Base-by-base conservation (phyloP, 176 grass and related monocot species). In the Rhynchospora pubera region DNA sequence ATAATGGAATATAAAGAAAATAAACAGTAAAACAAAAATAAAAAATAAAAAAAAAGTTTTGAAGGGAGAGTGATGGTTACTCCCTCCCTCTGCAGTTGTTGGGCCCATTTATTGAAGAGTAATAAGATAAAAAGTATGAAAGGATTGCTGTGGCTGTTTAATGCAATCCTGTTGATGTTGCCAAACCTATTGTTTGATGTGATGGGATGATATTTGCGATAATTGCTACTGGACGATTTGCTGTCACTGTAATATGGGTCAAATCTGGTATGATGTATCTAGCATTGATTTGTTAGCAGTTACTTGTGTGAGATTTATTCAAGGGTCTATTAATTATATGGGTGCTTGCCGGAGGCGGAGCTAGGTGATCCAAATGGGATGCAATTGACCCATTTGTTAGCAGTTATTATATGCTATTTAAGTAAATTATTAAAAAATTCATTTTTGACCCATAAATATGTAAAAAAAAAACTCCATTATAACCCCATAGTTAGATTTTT, bases 141-240 rank as follows among this genome's bases (percentile, higher is more conserved):
- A 45, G 22, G 26, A 51, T 53, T 52, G 47, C 68, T 21, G 44
- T 45, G 68, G n/a, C 44, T 52, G 47, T 75, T 75, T 16, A 28
- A 75, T 51, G 47, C 28, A 74, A 75, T 24, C 47, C 46, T 75
- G 70, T 50, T 75, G 70, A 73, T 23, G 69, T 51, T 73, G 69
- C 69, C 69, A 75, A 75, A 75, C 70, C 70, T 26, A 75, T 76
- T 30, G 21, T 76, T 76, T 76, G 22, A 76, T 15, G 22, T 22
- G 71, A 73, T 57, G 1, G 15, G 15, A 57, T 73, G 44, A 48
- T 72, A 51, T 9, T 73, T 73, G 69, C 26, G 50, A 72, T 72
- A 72, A 72, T 48, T 47, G 69, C 19, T 5, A 73, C 45, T 2
- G 12, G 69, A 73, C 63, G 21, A 73, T 14, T 48, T 24, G 19